Percentiles rank a stretch among this genome's conserved stretches.
phyloP scores from a whole-genome alignment of 768 basidiomycete species.

The Russula sp. region DNA sequence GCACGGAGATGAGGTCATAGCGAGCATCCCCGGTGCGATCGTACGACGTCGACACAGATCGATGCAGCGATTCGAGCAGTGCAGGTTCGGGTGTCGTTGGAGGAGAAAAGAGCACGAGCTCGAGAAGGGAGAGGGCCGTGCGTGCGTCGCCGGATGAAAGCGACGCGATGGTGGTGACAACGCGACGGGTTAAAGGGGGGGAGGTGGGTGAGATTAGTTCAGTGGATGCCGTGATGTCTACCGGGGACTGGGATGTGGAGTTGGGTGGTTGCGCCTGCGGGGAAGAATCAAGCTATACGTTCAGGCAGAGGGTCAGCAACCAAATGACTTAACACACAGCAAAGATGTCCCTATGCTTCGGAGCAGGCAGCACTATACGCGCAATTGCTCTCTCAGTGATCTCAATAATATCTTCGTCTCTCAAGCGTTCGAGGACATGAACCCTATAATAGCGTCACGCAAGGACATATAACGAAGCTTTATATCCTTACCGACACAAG shows the following conservation, averaged over 20 bases:
- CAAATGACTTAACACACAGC: not conserved
- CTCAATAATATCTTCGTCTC: constrained; percentile 51
- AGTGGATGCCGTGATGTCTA: constrained; percentile 12
- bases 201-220: constrained; percentile 21
- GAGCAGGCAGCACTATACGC: constrained; percentile 24
- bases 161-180: constrained; percentile 46
- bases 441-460: constrained; percentile 43
- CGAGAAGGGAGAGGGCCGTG: constrained; percentile 70
- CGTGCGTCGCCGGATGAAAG: constrained; percentile 67
- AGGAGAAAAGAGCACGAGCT: constrained; percentile 52
- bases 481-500: constrained; percentile 57
- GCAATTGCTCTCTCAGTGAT: constrained; percentile 53
- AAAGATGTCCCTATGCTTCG: not conserved
- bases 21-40: constrained; percentile 70
- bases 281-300: not conserved
- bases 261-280: not conserved
- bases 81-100: constrained; percentile 38
- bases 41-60: constrained; percentile 60
- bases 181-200: constrained; percentile 41
- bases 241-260: constrained; percentile 16
- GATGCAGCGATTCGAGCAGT: constrained; percentile 52
- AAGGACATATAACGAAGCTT: not conserved
- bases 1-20: constrained; percentile 79
- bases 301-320: not conserved
- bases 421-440: constrained; percentile 63